Evolutionary conservation across 768 basidiomycete species (phyloP), one percentile per base, ranked within the genome.

Genomic region (Obba rivulosa): DNA sequence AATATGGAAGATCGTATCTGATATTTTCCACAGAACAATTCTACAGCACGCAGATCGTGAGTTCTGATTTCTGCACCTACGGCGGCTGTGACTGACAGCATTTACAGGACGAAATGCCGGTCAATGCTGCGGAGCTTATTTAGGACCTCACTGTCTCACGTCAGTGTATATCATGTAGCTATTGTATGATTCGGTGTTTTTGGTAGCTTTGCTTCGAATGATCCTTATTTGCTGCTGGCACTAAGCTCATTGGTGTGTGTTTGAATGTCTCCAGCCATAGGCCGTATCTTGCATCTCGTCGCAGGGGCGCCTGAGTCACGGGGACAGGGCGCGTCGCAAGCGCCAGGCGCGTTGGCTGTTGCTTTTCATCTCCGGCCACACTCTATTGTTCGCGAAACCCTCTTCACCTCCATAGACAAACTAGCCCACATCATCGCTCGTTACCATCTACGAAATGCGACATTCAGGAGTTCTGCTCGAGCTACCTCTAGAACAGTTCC

Each of bases 121-220:
- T 96, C 52, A 96, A 98, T 67, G 94, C 95, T 50, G 94, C 94
- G 40, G 94, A 98, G 67, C 83, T 96, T 52, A 95, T 97, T 62
- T 96, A 78, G 54, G 41, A 16, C 40, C 18, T 49, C 43, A 31
- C 28, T 31, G 28, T 31, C 28, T 31, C 28, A 31, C 13, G 28
- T 13, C 28, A 31, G 28, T 31, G 28, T 31, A 13, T 31, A 31
- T 31, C 28, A 31, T 31, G 28, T 31, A 31, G n/a, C 13, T 31
- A 31, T 45, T 43, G 56, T 41, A 28, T 39, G 21, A 42, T 48
- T 49, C 49, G 50, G 48, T 54, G 49, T 50, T 50, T 48, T 48
- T n/a, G 35, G 18, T 39, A 36, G 41, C 41, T 52, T 43, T 41
- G 51, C 51, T 42, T 45, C 38, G 22, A 41, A 16, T 20, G 21